Percentiles rank a stretch among this genome's conserved stretches.
These are phyloP conservation scores for Pulveroboletus ravenelii DNA, from an alignment of 768 basidiomycete species.

Conservation along the genomic window DNA sequence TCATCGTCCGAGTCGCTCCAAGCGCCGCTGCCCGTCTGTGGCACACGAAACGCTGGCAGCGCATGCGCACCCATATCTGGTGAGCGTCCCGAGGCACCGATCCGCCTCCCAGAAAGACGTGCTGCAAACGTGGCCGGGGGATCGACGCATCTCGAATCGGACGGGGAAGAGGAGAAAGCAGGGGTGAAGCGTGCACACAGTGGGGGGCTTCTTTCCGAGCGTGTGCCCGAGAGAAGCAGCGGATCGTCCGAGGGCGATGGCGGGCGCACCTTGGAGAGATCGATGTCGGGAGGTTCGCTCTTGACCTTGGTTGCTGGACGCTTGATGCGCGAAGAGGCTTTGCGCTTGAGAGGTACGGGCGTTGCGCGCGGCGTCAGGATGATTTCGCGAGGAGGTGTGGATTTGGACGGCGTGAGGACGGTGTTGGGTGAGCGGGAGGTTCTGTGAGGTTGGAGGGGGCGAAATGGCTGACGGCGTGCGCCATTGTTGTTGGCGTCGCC, in stretches of 20 bases:
- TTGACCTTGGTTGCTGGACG: conserved; percentile 37
- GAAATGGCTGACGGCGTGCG: conserved; percentile 17
- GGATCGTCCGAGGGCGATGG: conserved; percentile 77
- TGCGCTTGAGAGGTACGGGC: conserved; percentile 39
- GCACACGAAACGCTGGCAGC: conserved; percentile 18
- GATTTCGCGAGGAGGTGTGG: conserved; percentile 67
- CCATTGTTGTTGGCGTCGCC: neutral
- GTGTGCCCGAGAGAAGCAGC: conserved; percentile 49
- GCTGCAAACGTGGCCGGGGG: conserved; percentile 16
- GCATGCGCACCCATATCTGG: neutral
- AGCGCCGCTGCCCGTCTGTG: conserved; percentile 4
- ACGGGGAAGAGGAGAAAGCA: conserved; percentile 32
- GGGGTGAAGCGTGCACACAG: conserved; percentile 36
- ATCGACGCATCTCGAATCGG: neutral
- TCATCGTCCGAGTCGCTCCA: conserved; percentile 33
- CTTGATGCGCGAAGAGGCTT: conserved; percentile 23
- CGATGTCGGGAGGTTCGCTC: conserved; percentile 62
- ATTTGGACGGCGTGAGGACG: conserved; percentile 41
- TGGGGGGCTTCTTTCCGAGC: conserved; percentile 26
- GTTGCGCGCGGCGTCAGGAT: conserved; percentile 35
- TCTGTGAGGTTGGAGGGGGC: conserved; percentile 12
- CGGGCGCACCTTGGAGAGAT: conserved; percentile 57
- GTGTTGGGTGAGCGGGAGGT: conserved; percentile 27
- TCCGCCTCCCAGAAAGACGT: conserved; percentile 13
- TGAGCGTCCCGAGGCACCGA: neutral